Evolutionary conservation across 2,329 filamentous ascomycete species (phyloP), one percentile per base, ranked within the genome.

Genomic region (Pseudogymnoascus sp.): DNA sequence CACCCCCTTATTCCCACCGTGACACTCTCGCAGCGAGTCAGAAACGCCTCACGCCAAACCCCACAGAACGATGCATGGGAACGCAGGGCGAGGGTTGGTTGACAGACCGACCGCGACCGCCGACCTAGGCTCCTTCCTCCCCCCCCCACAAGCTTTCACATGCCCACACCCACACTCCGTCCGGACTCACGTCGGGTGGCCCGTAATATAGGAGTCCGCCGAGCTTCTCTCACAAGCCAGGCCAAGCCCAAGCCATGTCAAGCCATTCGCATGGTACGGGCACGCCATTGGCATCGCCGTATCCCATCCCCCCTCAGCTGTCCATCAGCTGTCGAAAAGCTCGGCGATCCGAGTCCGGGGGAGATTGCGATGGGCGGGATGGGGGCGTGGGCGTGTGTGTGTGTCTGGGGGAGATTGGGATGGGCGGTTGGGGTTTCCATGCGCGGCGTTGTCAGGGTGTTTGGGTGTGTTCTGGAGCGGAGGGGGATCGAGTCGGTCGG

Each of bases 181-280:
- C 39, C n/a, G 39, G 39, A n/a, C n/a, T n/a, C n/a, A n/a, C n/a
- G n/a, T n/a, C n/a, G n/a, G n/a, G n/a, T n/a, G n/a, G 11, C 14
- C 39, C 39, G 39, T 43, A 43, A 25, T 43, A 43, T 43, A 43
- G n/a, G n/a, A n/a, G n/a, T n/a, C n/a, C n/a, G n/a, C n/a, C n/a
- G n/a, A n/a, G n/a, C n/a, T n/a, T n/a, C n/a, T n/a, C n/a, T n/a
- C n/a, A n/a, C n/a, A n/a, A n/a, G n/a, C n/a, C 2, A 41, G 38
- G 15, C 18, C 38, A 41, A n/a, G n/a, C n/a, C n/a, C 38, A 20
- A 20, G 6, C 7, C 18, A 6, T 7, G n/a, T n/a, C n/a, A n/a
- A n/a, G n/a, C n/a, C n/a, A n/a, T n/a, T n/a, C n/a, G n/a, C n/a
- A n/a, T n/a, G n/a, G n/a, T n/a, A n/a, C n/a, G n/a, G n/a, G n/a